Base-by-base conservation (phyloP, 75 land plant genomes). In the Sequoia sempervirens region DNA sequence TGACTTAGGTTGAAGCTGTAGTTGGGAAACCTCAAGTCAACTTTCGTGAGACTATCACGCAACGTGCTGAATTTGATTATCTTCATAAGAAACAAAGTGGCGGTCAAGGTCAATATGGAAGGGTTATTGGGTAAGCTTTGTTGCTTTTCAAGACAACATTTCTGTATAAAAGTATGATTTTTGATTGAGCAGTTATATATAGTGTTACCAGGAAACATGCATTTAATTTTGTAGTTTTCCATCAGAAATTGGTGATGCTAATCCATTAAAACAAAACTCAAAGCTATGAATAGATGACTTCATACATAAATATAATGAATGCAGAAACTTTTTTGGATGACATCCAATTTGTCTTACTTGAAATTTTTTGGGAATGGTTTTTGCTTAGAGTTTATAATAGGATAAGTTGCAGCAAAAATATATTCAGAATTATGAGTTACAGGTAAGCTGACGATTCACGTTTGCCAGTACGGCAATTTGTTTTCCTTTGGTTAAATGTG, bases 21-120 rank as follows among this genome's bases (percentile, higher is more conserved):
- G 97, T 94, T 79, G 99, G 99, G 61, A 98, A 91, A 86, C 99
- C 99, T 75, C 99, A 96, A 85, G 99, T 98, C 37, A 98, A 96
- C 80, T 98, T 98, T 85, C 90, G 99, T 70, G 99, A 98, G 89
- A 91, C 99, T 28, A 84, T 98, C 37, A 98, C 98, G 32, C 90
- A 94, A 82, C 93, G 95, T 66, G 94, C 99, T 83, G 92, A 96
- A 36, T 98, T 96, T 90, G 96, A 98, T 91, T 98, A 98, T 89
- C 87, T 95, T 50, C 99, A 98, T 83, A 97, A 96, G 87, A 98
- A 98, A 89, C 99, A 98, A 86, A 86, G 89, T 85, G 99, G 99
- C 75, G 99, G 99, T 54, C 95, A 93, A 88, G 99, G 99, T 28
- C 99, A 98, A 88, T 98, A 94, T 85, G 99, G 99, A 75, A 85